Evolutionary conservation across 345 rosid species (phyloP).

Genomic region (Eucalyptus coolabah): DNA sequence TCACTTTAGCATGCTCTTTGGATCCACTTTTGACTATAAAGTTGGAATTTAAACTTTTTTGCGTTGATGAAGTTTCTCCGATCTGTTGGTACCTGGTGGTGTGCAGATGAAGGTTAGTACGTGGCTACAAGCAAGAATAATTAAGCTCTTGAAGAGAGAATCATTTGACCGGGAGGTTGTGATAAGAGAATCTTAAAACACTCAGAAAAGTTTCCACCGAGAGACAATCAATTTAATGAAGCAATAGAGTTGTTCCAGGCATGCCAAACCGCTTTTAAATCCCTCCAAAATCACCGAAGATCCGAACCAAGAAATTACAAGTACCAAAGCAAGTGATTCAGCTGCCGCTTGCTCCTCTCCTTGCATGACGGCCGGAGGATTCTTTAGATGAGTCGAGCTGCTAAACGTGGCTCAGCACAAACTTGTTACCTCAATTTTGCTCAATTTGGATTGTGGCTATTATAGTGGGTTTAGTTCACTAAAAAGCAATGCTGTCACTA

Average conservation of each 20-base stretch:
- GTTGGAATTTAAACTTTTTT: not conserved
- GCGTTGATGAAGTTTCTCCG: not conserved
- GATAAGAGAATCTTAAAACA: not conserved
- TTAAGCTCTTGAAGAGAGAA: not conserved
- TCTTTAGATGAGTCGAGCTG: not conserved
- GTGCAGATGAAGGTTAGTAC: not conserved
- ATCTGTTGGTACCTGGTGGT: not conserved
- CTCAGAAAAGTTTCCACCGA: not conserved
- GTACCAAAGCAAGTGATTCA: not conserved
- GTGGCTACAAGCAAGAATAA: not conserved
- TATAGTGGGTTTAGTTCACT: not conserved
- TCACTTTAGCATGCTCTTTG: not conserved
- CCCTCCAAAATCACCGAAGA: not conserved
- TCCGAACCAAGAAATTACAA: not conserved
- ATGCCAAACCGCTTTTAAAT: not conserved
- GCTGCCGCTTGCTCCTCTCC: not conserved
- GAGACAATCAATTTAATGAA: not conserved
- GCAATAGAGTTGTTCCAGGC: not conserved
- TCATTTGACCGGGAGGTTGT: not conserved
- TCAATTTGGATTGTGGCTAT: not conserved
- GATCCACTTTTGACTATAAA: not conserved
- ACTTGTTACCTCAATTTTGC: not conserved
- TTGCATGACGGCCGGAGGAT: not conserved
- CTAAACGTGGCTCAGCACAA: not conserved
- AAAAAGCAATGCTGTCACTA: not conserved